These are phyloP conservation scores for Parathielavia appendiculata DNA, from an alignment of 495 filamentous ascomycete genomes.

Conservation along the genomic window DNA sequence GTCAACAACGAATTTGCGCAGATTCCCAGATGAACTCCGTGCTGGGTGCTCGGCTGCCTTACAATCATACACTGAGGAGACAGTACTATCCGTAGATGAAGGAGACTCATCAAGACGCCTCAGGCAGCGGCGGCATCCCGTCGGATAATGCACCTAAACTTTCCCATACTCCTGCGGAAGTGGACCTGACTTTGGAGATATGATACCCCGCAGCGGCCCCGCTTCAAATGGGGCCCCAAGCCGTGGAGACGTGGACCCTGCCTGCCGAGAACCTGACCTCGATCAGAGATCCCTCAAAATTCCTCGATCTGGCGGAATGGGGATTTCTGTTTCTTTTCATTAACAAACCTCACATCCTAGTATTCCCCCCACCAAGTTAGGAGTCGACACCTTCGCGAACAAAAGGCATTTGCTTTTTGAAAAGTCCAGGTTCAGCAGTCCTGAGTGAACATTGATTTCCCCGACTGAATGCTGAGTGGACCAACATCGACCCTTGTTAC, in stretches of 20 bases:
- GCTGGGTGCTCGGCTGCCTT: too few relatives aligned
- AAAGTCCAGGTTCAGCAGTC: background rate
- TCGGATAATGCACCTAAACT: constrained; percentile 32
- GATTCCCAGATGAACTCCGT: too few relatives aligned
- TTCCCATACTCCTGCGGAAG: background rate
- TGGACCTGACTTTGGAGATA: background rate
- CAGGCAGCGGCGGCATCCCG: background rate
- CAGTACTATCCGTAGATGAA: too few relatives aligned
- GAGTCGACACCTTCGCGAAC: background rate
- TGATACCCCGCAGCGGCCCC: background rate
- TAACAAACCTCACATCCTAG: background rate
- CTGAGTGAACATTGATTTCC: background rate
- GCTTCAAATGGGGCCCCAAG: background rate
- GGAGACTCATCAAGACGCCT: background rate
- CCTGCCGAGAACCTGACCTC: background rate
- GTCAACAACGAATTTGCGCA: too few relatives aligned
- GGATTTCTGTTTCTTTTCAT: too few relatives aligned
- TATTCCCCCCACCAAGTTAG: background rate
- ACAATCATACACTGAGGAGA: too few relatives aligned
- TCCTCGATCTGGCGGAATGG: too few relatives aligned
- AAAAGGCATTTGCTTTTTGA: constrained; percentile 5
- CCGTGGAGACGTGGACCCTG: background rate
- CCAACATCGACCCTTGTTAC: background rate
- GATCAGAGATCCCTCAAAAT: background rate
- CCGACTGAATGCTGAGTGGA: background rate